Evolutionary conservation across 345 rosid genomes (phyloP).

Genomic region (Salix arbutifolia): DNA sequence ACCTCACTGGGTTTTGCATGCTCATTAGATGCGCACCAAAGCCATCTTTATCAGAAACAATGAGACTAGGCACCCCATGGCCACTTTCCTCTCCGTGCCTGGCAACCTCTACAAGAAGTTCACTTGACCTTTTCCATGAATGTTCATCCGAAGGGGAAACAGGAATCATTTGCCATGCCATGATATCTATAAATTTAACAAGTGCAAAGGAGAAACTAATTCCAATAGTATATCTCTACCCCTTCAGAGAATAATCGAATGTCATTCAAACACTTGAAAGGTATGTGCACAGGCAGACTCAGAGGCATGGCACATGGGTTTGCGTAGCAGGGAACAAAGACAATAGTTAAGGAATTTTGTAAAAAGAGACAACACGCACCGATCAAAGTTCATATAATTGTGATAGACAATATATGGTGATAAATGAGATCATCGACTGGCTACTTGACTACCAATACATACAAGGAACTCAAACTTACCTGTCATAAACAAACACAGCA

Average conservation of each 20-base stretch:
- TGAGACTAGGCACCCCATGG: slow-evolving; percentile 60
- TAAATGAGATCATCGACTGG: not conserved
- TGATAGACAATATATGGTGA: not conserved
- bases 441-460: not conserved
- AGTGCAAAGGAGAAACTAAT: not conserved
- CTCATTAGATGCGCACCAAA: slow-evolving; percentile 56
- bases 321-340: not conserved
- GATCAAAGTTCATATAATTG: not conserved
- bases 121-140: slow-evolving; percentile 73
- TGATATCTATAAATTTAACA: not conserved
- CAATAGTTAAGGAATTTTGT: not conserved
- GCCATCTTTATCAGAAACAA: slow-evolving; percentile 77
- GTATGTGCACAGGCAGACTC: not conserved
- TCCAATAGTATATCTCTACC: not conserved
- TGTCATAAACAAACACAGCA: slow-evolving; percentile 66
- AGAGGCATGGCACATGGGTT: not conserved
- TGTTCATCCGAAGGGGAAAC: slow-evolving; percentile 59
- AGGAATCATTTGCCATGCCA: slow-evolving; percentile 18
- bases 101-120: slow-evolving; percentile 60
- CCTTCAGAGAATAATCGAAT: not conserved
- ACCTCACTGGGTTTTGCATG: slow-evolving; percentile 56
- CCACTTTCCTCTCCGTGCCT: slow-evolving; percentile 67
- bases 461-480: slow-evolving; percentile 27
- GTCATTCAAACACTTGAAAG: not conserved
- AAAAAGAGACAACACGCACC: not conserved